Base-by-base conservation (phyloP, 495 filamentous ascomycete genomes). In the Aspergillus sclerotioniger region DNA sequence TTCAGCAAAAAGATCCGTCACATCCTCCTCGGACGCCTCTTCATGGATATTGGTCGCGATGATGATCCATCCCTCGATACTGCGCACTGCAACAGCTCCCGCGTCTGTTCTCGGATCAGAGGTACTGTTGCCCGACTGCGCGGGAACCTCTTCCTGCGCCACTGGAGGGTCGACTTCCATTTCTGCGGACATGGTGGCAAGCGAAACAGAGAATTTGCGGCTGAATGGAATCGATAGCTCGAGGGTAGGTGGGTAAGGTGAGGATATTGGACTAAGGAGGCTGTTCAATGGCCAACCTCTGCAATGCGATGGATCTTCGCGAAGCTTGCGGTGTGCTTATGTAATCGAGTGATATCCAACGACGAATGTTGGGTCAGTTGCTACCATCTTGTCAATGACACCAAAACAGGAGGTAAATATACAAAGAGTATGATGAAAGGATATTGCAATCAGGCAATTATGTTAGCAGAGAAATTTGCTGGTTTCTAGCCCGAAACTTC, bases 51-150 rank as follows among this genome's bases (percentile, higher is more conserved):
- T 97, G 17, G 92, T 96, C 58, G 88, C 92, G 57, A 97, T 87
- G 61, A 99, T 81, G 74, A 99, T 98, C 95, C 95, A 99, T 62
- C 95, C 95, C 72, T 99, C 95, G 70, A 99, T 97, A 60, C 90
- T 96, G 71, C 95, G 91, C 52, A 99, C 95, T 13, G 93, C 95
- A 6, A 90, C 91, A 28, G 93, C 91, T 59, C 89, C 89, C 53
- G 84, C 77, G 58, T 84, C 79, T 47, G 93, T 96, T 68, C 88
- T 85, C 19, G 82, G 73, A 57, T 86, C 84, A 57, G 86, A 87
- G 66, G 81, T 80, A 61, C 80, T 74, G 65, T 80, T 78, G 64
- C 85, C 85, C 59, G 80, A 59, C 54, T 80, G 70, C 58, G 71
- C 71, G 61, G 73, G 66, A 43, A 62, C 66, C 54, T 76, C 77